Percentiles rank a stretch among this genome's conserved stretches.
phyloP scores from a whole-genome alignment of 345 rosid genomes.

The Murraya paniculata region DNA sequence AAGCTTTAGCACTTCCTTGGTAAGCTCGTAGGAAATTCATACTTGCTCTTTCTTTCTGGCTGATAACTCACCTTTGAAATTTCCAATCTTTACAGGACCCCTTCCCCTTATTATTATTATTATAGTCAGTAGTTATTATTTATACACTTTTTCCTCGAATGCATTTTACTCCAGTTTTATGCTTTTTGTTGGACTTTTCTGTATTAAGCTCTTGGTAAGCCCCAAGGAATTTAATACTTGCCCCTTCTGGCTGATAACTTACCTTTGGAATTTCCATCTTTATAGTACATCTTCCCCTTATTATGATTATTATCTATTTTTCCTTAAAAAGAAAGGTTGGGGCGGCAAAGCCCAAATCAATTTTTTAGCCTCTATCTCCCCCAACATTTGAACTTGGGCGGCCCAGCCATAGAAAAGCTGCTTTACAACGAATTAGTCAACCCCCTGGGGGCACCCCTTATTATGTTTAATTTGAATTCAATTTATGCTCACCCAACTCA shows the following conservation, averaged over 20 bases:
- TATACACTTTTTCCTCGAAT: not conserved
- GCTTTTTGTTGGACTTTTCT: not conserved
- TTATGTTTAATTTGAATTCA: not conserved
- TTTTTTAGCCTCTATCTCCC: too few relatives aligned
- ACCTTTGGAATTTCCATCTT: not conserved
- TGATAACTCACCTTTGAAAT: not conserved
- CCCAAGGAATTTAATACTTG: not conserved
- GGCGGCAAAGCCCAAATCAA: too few relatives aligned
- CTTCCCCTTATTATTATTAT: not conserved
- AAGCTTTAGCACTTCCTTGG: not conserved
- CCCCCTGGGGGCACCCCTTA: not conserved
- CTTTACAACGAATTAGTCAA: too few relatives aligned
- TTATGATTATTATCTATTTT: conserved; percentile 43
- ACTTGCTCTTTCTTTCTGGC: not conserved
- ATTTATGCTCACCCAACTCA: not conserved
- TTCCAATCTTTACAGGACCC: not conserved
- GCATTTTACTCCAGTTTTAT: not conserved
- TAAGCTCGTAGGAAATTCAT: not conserved
- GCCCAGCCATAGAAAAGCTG: too few relatives aligned
- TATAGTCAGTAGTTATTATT: not conserved
- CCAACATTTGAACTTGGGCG: too few relatives aligned
- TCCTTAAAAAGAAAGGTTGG: not conserved
- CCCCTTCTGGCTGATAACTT: not conserved
- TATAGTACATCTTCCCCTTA: conserved; percentile 2
- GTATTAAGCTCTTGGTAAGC: not conserved